Evolutionary conservation across 106 monocot species (phyloP).

Genomic region (Posidonia australis): DNA sequence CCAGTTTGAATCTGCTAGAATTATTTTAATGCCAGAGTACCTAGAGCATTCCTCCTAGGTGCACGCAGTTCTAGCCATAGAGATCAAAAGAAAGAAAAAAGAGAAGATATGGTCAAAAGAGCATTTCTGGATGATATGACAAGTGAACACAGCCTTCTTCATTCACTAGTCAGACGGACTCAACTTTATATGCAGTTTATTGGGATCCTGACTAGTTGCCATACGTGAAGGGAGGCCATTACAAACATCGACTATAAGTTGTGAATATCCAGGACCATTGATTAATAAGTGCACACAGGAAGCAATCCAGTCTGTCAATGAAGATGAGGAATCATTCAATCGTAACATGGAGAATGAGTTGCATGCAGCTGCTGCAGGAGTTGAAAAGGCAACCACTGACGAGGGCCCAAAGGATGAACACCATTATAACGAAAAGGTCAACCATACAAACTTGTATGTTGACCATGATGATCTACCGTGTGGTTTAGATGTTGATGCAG

Average conservation of each 20-base stretch:
- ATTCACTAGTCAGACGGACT: conserved; percentile 39
- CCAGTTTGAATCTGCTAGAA: conserved; percentile 98
- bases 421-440: conserved; percentile 6
- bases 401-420: conserved; percentile 1
- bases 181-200: conserved; percentile 36
- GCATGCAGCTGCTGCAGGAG: background rate
- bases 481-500: conserved; percentile 77
- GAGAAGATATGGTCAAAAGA: conserved; percentile 73
- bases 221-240: background rate
- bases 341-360: background rate
- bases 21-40: conserved; percentile 96
- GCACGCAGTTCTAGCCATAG: conserved; percentile 66
- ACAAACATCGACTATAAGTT: background rate
- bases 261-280: conserved; percentile 8
- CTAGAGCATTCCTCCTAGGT: conserved; percentile 57
- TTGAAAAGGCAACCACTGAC: conserved; percentile 6
- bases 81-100: conserved; percentile 87
- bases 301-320: background rate
- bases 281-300: background rate
- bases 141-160: conserved; percentile 49
- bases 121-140: conserved; percentile 78
- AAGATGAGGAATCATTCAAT: background rate
- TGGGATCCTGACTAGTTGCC: conserved; percentile 81
- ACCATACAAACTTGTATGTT: conserved; percentile 7
- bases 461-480: conserved; percentile 56